phyloP scores from a whole-genome alignment of 75 land plant genomes.

The Cryptomeria japonica region DNA sequence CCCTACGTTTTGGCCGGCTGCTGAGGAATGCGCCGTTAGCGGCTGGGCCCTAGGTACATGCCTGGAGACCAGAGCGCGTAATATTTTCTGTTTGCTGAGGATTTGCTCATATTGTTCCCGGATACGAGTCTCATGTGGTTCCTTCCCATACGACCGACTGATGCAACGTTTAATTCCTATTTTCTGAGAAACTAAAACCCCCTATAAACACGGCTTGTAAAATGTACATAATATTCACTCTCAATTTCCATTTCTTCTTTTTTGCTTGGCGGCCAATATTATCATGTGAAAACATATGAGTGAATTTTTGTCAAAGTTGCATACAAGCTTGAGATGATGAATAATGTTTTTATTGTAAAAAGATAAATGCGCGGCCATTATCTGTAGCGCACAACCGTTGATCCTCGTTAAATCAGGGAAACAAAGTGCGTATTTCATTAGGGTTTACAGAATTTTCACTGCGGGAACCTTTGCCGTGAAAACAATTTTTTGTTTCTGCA shows the following conservation, averaged over 20 bases:
- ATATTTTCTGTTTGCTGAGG: neutral
- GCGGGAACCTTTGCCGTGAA: too few relatives aligned
- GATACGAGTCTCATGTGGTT: neutral
- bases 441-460: too few relatives aligned
- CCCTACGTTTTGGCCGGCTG: neutral
- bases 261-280: neutral
- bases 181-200: neutral
- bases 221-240: neutral
- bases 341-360: neutral
- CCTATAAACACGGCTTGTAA: neutral
- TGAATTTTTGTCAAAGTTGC: neutral
- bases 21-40: neutral
- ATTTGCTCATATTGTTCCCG: neutral
- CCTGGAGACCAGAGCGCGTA: neutral
- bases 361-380: neutral
- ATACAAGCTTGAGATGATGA: neutral
- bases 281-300: neutral
- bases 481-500: too few relatives aligned
- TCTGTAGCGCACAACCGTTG: too few relatives aligned
- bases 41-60: neutral
- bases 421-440: too few relatives aligned
- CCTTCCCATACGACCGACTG: neutral
- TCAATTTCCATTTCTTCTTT: neutral
- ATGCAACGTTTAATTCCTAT: neutral
- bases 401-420: too few relatives aligned